Base-by-base conservation (phyloP, 495 filamentous ascomycete genomes). In the Aspergillus sclerotiicarbonarius region DNA sequence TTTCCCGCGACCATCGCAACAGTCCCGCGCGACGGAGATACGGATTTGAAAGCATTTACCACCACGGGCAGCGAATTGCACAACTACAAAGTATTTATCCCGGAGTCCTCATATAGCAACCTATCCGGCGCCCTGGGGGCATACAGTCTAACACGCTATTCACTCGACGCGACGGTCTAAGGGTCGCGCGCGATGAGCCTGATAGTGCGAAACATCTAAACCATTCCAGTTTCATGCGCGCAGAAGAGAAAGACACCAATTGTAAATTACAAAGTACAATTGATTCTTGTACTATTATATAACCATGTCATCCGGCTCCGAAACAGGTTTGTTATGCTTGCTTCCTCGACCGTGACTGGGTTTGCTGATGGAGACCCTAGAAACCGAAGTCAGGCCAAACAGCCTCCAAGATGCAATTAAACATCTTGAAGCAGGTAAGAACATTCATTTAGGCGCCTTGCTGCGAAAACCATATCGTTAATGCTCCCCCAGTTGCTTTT, bases 371-470 rank as follows among this genome's bases (percentile, higher is more conserved):
- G 19, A 4, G n/a, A 41, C 9, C 25, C 16, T 41, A 47, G 54
- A 62, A 47, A 53, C n/a, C 59, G 62, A 61, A 41, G 18, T 46
- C 46, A 56, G 53, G 56, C 57, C 68, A 37, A 65, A 32, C 45
- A 53, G 58, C 60, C 66, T 79, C 65, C 54, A 65, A 32, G 71
- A 79, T 63, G 71, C 74, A 1, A 31, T 77, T 19, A 64, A 75
- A 54, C 72, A 75, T 65, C 56, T 79, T 51, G 76, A 79, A 69
- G 70, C 74, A 48, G 73, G 76, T 79, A 70, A 48, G 67, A 43
- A 15, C 51, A 43, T 46, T 1, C 7, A n/a, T 6, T 15, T 12
- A 2, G 25, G 15, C 30, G 21, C 4, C 46, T 15, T 10, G 13
- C 13, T 47, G 7, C 33, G 44, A 45, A 45, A 18, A n/a, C 25